These are phyloP conservation scores for Penicillium paneum DNA, from an alignment of 2,329 filamentous ascomycete genomes.

Conservation along the genomic window DNA sequence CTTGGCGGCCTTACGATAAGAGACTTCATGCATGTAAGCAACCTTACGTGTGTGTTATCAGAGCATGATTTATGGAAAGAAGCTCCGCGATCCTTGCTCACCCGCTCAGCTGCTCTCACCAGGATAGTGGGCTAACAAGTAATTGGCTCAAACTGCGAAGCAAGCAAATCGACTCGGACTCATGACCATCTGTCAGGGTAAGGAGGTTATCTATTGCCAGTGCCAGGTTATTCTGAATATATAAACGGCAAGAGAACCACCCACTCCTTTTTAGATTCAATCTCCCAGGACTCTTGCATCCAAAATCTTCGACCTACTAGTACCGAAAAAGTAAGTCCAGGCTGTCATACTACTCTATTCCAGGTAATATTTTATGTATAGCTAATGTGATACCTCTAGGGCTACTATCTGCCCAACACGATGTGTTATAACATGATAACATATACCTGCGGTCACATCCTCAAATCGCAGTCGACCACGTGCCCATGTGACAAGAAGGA, in stretches of 20 bases:
- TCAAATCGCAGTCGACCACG: background rate
- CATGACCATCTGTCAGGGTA: background rate
- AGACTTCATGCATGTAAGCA: background rate
- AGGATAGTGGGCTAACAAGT: background rate
- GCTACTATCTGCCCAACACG: background rate
- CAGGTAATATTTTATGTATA: background rate
- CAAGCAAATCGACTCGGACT: background rate
- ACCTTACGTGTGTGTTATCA: background rate
- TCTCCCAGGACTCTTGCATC: background rate
- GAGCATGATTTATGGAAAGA: background rate
- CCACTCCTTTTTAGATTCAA: background rate
- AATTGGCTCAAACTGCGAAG: background rate
- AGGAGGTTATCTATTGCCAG: background rate
- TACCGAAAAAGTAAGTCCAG: too few species aligned
- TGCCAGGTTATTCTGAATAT: background rate
- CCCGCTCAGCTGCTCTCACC: background rate
- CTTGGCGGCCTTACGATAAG: background rate
- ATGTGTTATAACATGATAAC: background rate
- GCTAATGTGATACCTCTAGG: background rate
- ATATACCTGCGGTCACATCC: background rate
- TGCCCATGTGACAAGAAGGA: background rate
- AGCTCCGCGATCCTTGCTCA: background rate
- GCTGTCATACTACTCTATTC: background rate
- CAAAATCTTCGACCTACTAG: too few species aligned
- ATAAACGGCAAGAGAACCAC: background rate